phyloP scores from a whole-genome alignment of 225 moss, liverwort and hornwort species.

The Thuidium tamariscinum region DNA sequence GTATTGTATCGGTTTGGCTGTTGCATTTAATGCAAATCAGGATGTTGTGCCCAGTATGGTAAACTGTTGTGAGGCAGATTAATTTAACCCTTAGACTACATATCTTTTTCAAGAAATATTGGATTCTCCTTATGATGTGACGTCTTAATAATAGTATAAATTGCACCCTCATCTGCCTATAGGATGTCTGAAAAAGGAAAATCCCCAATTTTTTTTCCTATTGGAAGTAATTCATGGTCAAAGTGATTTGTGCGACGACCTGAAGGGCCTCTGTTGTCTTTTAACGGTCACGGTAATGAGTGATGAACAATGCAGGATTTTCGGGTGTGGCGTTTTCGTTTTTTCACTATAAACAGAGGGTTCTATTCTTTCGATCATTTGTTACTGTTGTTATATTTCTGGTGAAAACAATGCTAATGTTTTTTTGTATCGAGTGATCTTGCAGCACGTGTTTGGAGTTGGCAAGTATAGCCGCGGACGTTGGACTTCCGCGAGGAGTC shows the following conservation, averaged over 20 bases:
- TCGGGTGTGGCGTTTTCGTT: background rate
- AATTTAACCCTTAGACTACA: too few relatives aligned
- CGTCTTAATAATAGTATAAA: background rate
- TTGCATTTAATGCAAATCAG: background rate
- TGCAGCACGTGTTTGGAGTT: conserved; percentile 95
- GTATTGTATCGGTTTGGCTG: background rate
- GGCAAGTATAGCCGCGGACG: conserved; percentile 72
- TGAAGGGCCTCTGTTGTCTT: background rate
- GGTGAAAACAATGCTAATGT: background rate
- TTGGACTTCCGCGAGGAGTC: conserved; percentile 84
- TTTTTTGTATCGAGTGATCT: background rate
- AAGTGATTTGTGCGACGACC: background rate
- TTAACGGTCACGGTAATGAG: background rate
- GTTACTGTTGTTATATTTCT: background rate
- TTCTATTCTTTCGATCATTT: background rate
- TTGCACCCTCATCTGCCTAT: background rate
- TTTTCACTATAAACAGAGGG: background rate
- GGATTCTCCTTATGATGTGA: background rate
- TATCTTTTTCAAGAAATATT: background rate
- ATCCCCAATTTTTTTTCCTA: background rate
- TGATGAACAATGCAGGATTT: background rate
- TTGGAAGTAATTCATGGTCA: background rate
- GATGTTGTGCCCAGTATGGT: background rate
- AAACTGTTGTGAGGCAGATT: background rate
- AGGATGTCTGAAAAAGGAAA: background rate